Conservation (phyloP, 1,139 yeast genomes). For the Magnusiomyces paraingens region DNA sequence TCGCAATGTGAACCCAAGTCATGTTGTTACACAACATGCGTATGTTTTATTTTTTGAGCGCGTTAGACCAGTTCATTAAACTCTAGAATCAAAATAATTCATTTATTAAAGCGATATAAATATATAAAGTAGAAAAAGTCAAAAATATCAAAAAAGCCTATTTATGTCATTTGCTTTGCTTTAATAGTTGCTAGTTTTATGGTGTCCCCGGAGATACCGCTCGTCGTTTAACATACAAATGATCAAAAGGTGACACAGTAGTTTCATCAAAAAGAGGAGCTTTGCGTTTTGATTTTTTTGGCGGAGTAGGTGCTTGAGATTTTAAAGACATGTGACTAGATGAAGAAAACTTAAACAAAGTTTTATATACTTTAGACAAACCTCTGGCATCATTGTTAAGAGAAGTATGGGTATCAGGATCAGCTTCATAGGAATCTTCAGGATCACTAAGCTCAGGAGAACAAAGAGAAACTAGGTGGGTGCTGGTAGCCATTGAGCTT, state of each 20-base stretch:
- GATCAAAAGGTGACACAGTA: too few species aligned
- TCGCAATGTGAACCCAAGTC: slow-evolving; percentile 36
- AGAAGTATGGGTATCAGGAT: too few species aligned
- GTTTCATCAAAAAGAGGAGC: background rate
- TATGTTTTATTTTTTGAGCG: slow-evolving; percentile 60
- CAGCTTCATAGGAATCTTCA: too few species aligned
- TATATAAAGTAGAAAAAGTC: background rate
- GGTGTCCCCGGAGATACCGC: too few species aligned
- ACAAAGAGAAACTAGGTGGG: too few species aligned
- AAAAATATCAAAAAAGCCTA: background rate
- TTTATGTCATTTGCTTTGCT: background rate
- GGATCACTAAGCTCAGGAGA: too few species aligned
- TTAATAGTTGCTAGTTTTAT: too few species aligned
- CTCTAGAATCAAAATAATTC: background rate
- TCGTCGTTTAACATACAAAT: too few species aligned
- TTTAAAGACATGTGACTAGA: background rate
- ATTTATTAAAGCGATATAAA: background rate
- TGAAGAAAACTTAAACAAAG: background rate
- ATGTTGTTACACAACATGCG: slow-evolving; percentile 56
- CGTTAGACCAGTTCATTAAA: slow-evolving; percentile 2
- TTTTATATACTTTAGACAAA: background rate
- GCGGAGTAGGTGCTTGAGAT: background rate
- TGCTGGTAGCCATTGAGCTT: too few species aligned
- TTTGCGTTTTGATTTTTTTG: background rate
- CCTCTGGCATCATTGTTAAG: too few species aligned